These are phyloP conservation scores for Fusarium palustre DNA, from an alignment of 2,329 filamentous ascomycete genomes.

Conservation along the genomic window DNA sequence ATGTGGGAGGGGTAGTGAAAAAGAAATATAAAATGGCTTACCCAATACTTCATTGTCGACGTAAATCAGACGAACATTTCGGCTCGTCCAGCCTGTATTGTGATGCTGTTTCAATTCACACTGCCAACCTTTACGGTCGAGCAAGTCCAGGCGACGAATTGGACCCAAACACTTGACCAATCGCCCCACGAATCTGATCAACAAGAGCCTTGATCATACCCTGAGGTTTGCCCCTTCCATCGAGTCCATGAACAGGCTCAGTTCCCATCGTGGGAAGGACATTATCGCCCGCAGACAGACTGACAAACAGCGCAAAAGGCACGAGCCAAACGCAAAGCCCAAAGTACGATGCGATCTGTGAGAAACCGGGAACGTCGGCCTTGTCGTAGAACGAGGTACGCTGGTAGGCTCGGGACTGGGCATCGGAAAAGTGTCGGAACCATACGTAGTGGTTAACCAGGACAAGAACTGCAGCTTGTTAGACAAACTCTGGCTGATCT, in stretches of 20 bases:
- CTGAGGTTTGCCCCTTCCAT: constrained; percentile 65
- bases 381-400: constrained; percentile 72
- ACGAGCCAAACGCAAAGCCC: constrained; percentile 97
- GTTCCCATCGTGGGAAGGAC: constrained; percentile 92
- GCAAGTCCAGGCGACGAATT: constrained; percentile 40
- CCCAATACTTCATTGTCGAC: neutral
- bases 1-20: constrained; percentile 31
- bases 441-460: constrained; percentile 93
- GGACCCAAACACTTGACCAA: constrained; percentile 59
- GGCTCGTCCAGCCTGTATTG: neutral
- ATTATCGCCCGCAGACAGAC: constrained; percentile 92
- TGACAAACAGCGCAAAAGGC: constrained; percentile 95
- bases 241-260: constrained; percentile 60
- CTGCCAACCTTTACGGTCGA: constrained; percentile 34
- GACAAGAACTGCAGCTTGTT: constrained; percentile 73
- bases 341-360: constrained; percentile 95
- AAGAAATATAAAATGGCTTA: constrained; percentile 17
- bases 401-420: constrained; percentile 68
- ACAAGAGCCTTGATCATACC: constrained; percentile 76
- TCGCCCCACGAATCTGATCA: constrained; percentile 65
- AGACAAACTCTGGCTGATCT: neutral
- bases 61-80: neutral
- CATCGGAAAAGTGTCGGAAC: constrained; percentile 89
- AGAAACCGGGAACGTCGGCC: constrained; percentile 80
- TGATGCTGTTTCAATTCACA: neutral